Evolutionary conservation across 495 filamentous ascomycete species (phyloP).

Genomic region (Penicillium goetzii): DNA sequence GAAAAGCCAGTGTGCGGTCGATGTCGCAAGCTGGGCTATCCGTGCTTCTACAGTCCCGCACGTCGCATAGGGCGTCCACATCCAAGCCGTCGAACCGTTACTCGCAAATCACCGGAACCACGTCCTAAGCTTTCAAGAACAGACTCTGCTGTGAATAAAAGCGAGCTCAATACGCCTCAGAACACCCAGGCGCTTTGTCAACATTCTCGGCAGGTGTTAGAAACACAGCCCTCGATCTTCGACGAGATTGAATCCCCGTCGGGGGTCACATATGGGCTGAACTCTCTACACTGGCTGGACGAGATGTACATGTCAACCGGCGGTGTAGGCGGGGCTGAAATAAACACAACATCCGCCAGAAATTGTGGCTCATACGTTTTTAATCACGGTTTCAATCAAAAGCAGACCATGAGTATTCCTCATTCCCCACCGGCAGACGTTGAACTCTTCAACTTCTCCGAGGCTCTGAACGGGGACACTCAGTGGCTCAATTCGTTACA

Average conservation of each 20-base stretch:
- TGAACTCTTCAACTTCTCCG: not conserved
- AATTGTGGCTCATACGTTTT: not conserved
- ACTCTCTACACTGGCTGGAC: slow-evolving; percentile 11
- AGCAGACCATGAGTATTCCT: not conserved
- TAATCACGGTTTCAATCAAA: not conserved
- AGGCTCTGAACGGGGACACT: not conserved
- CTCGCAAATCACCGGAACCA: slow-evolving; percentile 6
- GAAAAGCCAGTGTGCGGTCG: slow-evolving; percentile 41
- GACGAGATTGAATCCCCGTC: not conserved
- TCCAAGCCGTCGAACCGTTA: slow-evolving; percentile 12
- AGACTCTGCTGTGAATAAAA: not conserved
- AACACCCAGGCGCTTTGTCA: not conserved
- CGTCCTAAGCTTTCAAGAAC: not conserved
- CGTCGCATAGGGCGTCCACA: slow-evolving; percentile 29
- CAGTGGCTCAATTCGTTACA: not conserved
- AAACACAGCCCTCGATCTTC: not conserved
- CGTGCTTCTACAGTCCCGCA: slow-evolving; percentile 47
- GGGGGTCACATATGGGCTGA: not conserved
- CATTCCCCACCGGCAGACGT: not conserved
- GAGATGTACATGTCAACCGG: slow-evolving; percentile 1
- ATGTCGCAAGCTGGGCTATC: slow-evolving; percentile 36
- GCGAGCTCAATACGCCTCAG: not conserved
- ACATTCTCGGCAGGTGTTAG: not conserved
- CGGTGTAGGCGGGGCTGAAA: not conserved
- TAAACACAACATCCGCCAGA: not conserved